Evolutionary conservation across 2,329 filamentous ascomycete genomes (phyloP).

Genomic region (Neoscytalidium dimidiatum): DNA sequence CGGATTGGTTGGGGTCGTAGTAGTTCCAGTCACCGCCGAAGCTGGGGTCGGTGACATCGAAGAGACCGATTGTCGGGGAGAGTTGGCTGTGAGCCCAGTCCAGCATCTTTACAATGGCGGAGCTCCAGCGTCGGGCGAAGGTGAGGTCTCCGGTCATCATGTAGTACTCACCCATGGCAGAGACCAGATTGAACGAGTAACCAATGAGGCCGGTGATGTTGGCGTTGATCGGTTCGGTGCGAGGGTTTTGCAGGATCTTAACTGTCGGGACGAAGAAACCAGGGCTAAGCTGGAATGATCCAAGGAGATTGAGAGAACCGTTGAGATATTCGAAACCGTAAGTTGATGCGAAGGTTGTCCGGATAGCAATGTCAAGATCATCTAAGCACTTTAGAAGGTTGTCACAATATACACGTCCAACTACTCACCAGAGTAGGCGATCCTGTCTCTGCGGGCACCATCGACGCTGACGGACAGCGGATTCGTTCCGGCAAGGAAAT

Average conservation of each 20-base stretch:
- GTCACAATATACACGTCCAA: background rate
- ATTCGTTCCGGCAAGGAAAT: slow-evolving; percentile 41
- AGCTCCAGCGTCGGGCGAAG: slow-evolving; percentile 32
- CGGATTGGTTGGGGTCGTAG: slow-evolving; percentile 34
- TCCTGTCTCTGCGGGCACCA: slow-evolving; percentile 38
- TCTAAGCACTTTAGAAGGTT: slow-evolving; percentile 2
- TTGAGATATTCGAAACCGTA: slow-evolving; percentile 28
- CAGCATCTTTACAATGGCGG: slow-evolving; percentile 32
- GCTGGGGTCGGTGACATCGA: slow-evolving; percentile 30
- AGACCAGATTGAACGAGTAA: slow-evolving; percentile 36
- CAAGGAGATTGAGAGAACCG: slow-evolving; percentile 32
- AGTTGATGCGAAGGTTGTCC: slow-evolving; percentile 31
- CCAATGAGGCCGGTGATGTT: slow-evolving; percentile 37
- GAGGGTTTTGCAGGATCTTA: slow-evolving; percentile 35
- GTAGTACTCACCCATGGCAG: slow-evolving; percentile 32
- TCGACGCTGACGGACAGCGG: slow-evolving; percentile 36
- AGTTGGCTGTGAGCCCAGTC: slow-evolving; percentile 38
- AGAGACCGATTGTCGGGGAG: slow-evolving; percentile 22
- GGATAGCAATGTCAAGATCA: slow-evolving; percentile 34
- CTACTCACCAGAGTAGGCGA: slow-evolving; percentile 29
- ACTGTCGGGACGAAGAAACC: slow-evolving; percentile 37
- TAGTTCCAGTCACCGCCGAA: slow-evolving; percentile 41
- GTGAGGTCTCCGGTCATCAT: slow-evolving; percentile 30
- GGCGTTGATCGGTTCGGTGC: slow-evolving; percentile 23
- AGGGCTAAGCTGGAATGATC: slow-evolving; percentile 30